Conservation (phyloP, 257 asterid genomes). For the Petrea volubilis region DNA sequence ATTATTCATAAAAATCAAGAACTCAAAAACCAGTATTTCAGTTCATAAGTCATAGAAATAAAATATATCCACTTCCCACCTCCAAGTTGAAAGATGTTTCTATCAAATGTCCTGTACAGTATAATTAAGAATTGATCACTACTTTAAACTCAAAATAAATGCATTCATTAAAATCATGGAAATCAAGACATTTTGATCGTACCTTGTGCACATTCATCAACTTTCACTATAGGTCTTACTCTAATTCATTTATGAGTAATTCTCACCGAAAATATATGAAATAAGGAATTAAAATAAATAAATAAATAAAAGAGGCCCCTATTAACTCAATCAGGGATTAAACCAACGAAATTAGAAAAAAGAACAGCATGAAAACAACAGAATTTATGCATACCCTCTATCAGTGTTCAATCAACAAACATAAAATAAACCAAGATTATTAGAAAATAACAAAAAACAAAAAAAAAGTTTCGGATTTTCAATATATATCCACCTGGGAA, state of each 20-base stretch:
- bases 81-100: not conserved
- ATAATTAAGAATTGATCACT: not conserved
- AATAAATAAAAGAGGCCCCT: not conserved
- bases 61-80: constrained; percentile 20
- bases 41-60: not conserved
- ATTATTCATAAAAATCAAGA: constrained; percentile 22
- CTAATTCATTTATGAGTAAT: not conserved
- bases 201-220: not conserved
- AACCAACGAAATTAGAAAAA: not conserved
- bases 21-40: not conserved
- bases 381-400: not conserved
- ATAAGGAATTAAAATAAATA: not conserved
- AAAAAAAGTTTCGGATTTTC: not conserved
- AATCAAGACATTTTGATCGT: not conserved
- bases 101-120: not conserved
- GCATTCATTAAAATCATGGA: not conserved
- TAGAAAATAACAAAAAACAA: not conserved
- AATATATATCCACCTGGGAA: constrained; percentile 55
- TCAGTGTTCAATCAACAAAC: constrained; percentile 12
- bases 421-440: not conserved
- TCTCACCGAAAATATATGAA: not conserved
- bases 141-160: not conserved
- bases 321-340: not conserved
- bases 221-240: not conserved
- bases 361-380: not conserved